Base-by-base conservation (phyloP, 2,329 filamentous ascomycete genomes). In the Capronia coronata region DNA sequence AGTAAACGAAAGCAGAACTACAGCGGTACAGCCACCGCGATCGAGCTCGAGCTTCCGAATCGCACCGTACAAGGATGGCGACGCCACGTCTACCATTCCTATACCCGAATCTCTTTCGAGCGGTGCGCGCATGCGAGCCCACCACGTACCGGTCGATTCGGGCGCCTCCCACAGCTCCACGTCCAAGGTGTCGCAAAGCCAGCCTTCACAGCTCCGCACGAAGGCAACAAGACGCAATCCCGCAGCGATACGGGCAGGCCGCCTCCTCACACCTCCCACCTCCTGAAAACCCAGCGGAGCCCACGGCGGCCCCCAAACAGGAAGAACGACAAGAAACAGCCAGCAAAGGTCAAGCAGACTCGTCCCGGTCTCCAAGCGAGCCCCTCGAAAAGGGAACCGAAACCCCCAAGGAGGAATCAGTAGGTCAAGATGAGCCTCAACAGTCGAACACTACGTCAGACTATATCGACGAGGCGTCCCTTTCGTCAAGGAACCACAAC, bases 41-140 rank as follows among this genome's bases (percentile, higher is more conserved):
- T n/a, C 29, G 29, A 46, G 7, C 6, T 21, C 18, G 11, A 27
- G 16, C 4, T n/a, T 16, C 8, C 11, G 7, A 37, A n/a, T 8
- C 14, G 16, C 43, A 37, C 16, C 18, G 19, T 8, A 13, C 4
- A 25, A 14, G 21, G 22, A 87, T 87, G 80, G 75, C 82, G 55
- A 73, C 77, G 19, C 70, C 73, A 52, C 75, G 83, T 61, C 71
- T 87, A 52, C 78, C 79, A 13, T 86, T 86, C 61, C 71, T 87
- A 14, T 86, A 85, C 59, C 82, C 84, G 39, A 79, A 81, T 58
- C 67, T 86, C 47, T 78, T 83, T 65, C 79, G 81, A 47, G 71
- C 75, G 13, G 65, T 75, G 56, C 72, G 75, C 62, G 66, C 66
- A 63, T 79, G 67, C 63, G 71, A 68, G 64, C 71, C 65, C 34